These are phyloP conservation scores for Arthrinium puccinioides DNA, from an alignment of 2,329 filamentous ascomycete species.

Conservation along the genomic window DNA sequence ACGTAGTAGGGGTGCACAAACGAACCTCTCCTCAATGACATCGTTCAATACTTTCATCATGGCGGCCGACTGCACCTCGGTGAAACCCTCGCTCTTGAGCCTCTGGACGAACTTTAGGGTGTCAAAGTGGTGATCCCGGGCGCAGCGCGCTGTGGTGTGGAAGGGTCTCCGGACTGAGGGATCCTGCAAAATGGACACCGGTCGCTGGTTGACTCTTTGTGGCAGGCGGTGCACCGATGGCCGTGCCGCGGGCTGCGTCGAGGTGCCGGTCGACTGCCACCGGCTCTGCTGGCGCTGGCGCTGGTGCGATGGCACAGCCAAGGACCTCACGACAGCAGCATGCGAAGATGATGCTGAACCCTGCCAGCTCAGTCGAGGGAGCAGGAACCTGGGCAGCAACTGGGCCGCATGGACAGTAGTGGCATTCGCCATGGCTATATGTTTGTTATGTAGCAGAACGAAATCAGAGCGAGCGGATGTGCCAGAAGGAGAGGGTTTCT, in stretches of 20 bases:
- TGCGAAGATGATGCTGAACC: constrained; percentile 21
- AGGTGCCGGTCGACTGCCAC: constrained; percentile 12
- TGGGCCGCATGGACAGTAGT: constrained; percentile 23
- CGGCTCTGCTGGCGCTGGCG: constrained; percentile 5
- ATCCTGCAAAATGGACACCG: constrained; percentile 17
- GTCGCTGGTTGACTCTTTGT: too few species aligned
- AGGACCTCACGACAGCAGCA: constrained; percentile 3
- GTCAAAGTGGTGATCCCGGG: constrained; percentile 90
- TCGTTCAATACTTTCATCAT: constrained; percentile 98
- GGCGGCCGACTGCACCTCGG: constrained; percentile 89
- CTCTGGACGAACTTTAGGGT: constrained; percentile 95
- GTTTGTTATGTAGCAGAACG: background rate
- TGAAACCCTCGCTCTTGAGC: constrained; percentile 85
- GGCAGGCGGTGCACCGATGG: too few species aligned
- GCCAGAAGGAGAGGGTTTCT: too few species aligned
- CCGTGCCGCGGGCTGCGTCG: constrained; percentile 17
- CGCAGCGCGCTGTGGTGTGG: constrained; percentile 54
- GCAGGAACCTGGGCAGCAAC: constrained; percentile 44
- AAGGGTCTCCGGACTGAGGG: constrained; percentile 44
- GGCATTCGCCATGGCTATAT: constrained; percentile 19
- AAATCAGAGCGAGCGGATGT: too few species aligned
- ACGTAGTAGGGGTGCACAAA: background rate
- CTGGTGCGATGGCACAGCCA: background rate
- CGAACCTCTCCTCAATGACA: constrained; percentile 86
- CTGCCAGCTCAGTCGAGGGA: constrained; percentile 49